Base-by-base conservation (phyloP, 2,329 filamentous ascomycete genomes). In the Tolypocladium paradoxum region DNA sequence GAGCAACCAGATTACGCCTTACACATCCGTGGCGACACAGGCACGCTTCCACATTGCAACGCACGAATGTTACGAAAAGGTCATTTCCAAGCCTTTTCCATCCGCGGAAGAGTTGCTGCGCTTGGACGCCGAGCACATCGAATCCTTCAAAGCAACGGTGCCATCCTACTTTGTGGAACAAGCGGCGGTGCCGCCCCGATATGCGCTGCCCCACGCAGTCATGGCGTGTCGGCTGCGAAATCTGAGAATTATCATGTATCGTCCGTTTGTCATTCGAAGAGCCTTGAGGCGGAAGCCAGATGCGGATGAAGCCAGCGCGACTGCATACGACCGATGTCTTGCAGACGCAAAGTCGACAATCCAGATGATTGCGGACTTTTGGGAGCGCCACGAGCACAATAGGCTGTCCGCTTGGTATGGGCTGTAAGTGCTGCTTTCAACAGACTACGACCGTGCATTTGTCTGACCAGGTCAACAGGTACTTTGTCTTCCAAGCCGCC, bases 401-500 rank as follows among this genome's bases (percentile, higher is more conserved):
- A 64, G 70, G 6, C 62, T 76, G 52, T 65, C 64, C 8, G 69
- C 72, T 8, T 75, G 73, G 73, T 76, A 76, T 55, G 66, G 59
- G 8, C 46, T 70, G 64, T 70, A 59, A 56, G 61, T 59, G 18
- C 7, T 4, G 9, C 24, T 7, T 18, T 11, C 12, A 29, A 14
- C 14, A 45, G 27, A 24, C 2, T 8, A 18, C 5, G 8, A 16
- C 4, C 12, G 14, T 27, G 27, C 7, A 33, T 20, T 34, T n/a
- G 2, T n/a, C 43, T 46, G 18, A 46, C 43, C 8, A 5, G 12
- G 8, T 11, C 18, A 43, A 0, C 24, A 69, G 73, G 38, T 76
- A 75, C 57, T 76, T 76, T 53, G 64, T 76, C 6, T 77, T 77
- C 52, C 75, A 77, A 53, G 73, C 74, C 0, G 71, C 70, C 2